phyloP scores from a whole-genome alignment of 2,329 filamentous ascomycete genomes.

The Xylaria hypoxylon region DNA sequence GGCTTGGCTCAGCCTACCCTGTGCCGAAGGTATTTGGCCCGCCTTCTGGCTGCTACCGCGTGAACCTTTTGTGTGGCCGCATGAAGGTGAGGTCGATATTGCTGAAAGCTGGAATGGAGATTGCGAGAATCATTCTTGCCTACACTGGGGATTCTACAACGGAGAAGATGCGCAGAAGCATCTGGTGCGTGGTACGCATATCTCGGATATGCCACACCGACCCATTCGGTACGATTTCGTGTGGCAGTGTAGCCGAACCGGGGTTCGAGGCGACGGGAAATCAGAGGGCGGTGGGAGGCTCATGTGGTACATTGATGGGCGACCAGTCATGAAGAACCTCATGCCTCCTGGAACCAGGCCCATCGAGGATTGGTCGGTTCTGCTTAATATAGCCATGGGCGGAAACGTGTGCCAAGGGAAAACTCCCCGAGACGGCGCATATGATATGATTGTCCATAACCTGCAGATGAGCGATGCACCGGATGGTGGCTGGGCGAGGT shows the following conservation, averaged over 20 bases:
- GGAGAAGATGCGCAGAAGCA: constrained; percentile 68
- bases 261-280: constrained; percentile 56
- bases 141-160: constrained; percentile 69
- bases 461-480: constrained; percentile 65
- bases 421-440: constrained; percentile 63
- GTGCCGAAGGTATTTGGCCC: constrained; percentile 69
- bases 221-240: constrained; percentile 67
- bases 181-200: constrained; percentile 63
- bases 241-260: constrained; percentile 63
- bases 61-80: constrained; percentile 69
- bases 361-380: constrained; percentile 66
- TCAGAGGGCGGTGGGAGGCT: constrained; percentile 59
- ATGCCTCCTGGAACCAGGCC: constrained; percentile 65
- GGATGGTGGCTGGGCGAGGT: constrained; percentile 65
- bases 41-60: constrained; percentile 70
- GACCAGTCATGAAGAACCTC: constrained; percentile 66
- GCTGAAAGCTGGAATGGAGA: constrained; percentile 72
- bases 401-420: constrained; percentile 68
- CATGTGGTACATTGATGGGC: constrained; percentile 70
- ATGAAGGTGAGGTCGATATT: constrained; percentile 70
- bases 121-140: constrained; percentile 64
- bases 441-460: constrained; percentile 67
- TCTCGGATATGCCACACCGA: constrained; percentile 60
- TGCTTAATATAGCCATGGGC: constrained; percentile 72
- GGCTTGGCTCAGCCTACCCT: constrained; percentile 63